phyloP scores from a whole-genome alignment of 2,329 filamentous ascomycete species.

The Ilyonectria mors-panacis region DNA sequence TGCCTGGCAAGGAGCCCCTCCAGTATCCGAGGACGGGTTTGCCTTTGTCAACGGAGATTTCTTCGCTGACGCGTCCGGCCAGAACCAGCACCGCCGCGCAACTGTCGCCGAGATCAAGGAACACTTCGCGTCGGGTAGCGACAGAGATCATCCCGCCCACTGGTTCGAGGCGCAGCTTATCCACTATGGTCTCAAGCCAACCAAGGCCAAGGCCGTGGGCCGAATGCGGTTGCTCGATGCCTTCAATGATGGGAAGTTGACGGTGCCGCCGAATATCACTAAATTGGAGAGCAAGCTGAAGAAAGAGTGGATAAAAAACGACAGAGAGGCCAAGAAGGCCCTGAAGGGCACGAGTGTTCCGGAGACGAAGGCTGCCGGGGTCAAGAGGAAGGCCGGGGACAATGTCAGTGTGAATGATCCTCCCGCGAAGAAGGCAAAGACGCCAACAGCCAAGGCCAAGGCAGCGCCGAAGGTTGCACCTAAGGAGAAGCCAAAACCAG shows the following conservation, averaged over 20 bases:
- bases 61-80: slow-evolving; percentile 59
- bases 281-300: slow-evolving; percentile 69
- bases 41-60: slow-evolving; percentile 60
- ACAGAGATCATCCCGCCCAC: slow-evolving; percentile 68
- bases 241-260: slow-evolving; percentile 62
- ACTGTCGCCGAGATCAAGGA: slow-evolving; percentile 60
- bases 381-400: slow-evolving; percentile 50
- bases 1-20: slow-evolving; percentile 37
- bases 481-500: slow-evolving; percentile 12
- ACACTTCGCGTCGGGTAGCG: slow-evolving; percentile 59
- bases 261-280: slow-evolving; percentile 63
- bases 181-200: slow-evolving; percentile 72
- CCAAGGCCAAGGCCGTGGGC: slow-evolving; percentile 71
- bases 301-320: slow-evolving; percentile 68
- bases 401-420: neutral
- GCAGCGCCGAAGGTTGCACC: too few relatives aligned
- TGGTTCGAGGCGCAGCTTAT: slow-evolving; percentile 75
- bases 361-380: slow-evolving; percentile 22
- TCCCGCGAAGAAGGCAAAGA: slow-evolving; percentile 38
- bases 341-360: neutral
- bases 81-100: slow-evolving; percentile 63
- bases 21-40: slow-evolving; percentile 55
- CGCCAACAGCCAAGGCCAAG: slow-evolving; percentile 2
- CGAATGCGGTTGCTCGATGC: slow-evolving; percentile 73
- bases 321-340: slow-evolving; percentile 63